phyloP scores from a whole-genome alignment of 352 stramenopile genomes.

The Bremia lactucae region DNA sequence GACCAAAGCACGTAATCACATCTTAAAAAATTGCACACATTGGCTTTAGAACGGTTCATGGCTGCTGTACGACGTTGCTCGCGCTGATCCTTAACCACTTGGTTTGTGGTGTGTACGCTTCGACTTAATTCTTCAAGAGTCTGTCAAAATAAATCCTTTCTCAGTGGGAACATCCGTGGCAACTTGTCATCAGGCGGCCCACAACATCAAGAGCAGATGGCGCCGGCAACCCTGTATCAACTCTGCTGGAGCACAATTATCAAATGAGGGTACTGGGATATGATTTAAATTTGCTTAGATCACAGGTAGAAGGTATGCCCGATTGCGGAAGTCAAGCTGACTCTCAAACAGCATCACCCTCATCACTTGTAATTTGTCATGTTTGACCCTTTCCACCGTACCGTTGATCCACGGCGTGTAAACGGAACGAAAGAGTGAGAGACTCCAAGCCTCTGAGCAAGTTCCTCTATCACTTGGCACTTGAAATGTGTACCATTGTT shows the following conservation, averaged over 20 bases:
- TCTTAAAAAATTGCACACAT: background rate
- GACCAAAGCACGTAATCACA: background rate
- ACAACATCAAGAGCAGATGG: no score
- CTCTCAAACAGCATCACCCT: slow-evolving; percentile 1
- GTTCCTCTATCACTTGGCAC: background rate
- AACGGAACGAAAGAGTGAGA: background rate
- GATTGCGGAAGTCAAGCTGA: slow-evolving; percentile 4
- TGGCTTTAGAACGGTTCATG: background rate
- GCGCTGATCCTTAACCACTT: background rate
- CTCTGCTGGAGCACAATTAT: background rate
- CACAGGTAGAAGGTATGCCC: slow-evolving; percentile 5
- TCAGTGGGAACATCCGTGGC: background rate
- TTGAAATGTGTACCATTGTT: background rate
- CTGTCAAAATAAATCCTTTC: background rate
- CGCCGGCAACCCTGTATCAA: background rate
- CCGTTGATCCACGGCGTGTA: slow-evolving; percentile 6
- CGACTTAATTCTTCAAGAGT: background rate
- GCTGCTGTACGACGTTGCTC: background rate
- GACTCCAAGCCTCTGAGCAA: background rate
- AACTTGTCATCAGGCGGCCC: background rate
- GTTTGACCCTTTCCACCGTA: no score
- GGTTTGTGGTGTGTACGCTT: background rate
- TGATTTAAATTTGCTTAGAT: slow-evolving; percentile 3
- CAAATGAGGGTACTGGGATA: background rate
- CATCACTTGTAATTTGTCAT: slow-evolving; percentile 6